These are phyloP conservation scores for Dipteronia sinensis DNA, from an alignment of 345 rosid genomes.

Conservation along the genomic window DNA sequence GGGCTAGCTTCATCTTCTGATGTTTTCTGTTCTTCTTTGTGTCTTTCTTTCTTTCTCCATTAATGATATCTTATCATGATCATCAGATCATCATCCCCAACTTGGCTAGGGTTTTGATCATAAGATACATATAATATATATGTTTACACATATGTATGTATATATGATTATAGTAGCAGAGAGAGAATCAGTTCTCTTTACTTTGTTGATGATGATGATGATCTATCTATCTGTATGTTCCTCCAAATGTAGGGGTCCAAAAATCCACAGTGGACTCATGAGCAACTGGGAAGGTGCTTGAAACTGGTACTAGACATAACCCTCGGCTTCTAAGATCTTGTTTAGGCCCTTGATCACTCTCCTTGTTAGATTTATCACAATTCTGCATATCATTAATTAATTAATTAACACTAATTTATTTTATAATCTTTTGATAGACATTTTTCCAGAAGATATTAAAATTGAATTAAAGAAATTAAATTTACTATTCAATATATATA, in stretches of 20 bases:
- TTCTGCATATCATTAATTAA: conserved; percentile 33
- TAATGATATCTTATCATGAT: conserved; percentile 11
- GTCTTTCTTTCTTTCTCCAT: background rate
- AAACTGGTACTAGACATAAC: conserved; percentile 84
- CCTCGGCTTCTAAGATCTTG: conserved; percentile 94
- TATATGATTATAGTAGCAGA: no score
- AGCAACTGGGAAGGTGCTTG: conserved; percentile 87
- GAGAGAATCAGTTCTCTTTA: conserved; percentile 20
- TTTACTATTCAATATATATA: no score
- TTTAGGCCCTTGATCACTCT: conserved; percentile 56
- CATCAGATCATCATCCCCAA: conserved; percentile 28
- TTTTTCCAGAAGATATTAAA: no score
- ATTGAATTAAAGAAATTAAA: no score
- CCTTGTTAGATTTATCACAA: conserved; percentile 51
- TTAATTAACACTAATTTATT: background rate
- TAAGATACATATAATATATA: conserved; percentile 6
- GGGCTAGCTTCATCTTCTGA: background rate
- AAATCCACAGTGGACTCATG: conserved; percentile 80
- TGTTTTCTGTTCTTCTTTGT: conserved; percentile 9
- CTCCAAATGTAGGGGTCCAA: conserved; percentile 99
- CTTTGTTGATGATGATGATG: background rate
- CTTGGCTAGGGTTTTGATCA: conserved; percentile 41
- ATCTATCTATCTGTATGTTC: conserved; percentile 69
- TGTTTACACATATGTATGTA: background rate
- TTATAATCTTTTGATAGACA: no score